Conservation (phyloP, 441 rosid genomes). For the Euphorbia celastroides region DNA sequence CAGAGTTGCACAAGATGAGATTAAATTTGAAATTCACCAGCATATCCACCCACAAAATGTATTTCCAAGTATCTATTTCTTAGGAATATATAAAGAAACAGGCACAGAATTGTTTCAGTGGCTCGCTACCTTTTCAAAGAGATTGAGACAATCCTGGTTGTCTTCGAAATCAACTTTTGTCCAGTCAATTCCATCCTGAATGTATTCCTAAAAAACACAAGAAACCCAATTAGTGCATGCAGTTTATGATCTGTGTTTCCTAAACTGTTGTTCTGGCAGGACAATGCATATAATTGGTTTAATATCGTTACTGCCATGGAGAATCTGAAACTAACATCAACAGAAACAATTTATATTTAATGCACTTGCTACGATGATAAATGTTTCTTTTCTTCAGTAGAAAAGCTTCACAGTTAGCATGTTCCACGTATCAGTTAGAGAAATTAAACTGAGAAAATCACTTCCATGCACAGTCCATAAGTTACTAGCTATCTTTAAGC, state of each 20-base stretch:
- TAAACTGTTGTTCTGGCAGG: not conserved
- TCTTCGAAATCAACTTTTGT: conserved; percentile 95
- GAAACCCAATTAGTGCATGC: conserved; percentile 4
- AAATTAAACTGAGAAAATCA: not conserved
- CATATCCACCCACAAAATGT: not conserved
- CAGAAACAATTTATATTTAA: not conserved
- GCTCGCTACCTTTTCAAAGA: conserved; percentile 81
- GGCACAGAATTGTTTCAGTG: not conserved
- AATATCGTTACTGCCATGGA: not conserved
- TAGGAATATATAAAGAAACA: not conserved
- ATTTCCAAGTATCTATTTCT: not conserved
- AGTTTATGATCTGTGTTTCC: not conserved
- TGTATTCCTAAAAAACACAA: conserved; percentile 63
- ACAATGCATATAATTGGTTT: not conserved
- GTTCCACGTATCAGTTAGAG: not conserved
- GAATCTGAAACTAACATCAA: not conserved
- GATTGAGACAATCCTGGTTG: conserved; percentile 96
- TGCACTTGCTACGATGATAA: not conserved
- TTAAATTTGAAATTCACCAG: conserved; percentile 5
- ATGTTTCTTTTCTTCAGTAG: not conserved
- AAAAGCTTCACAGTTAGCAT: not conserved
- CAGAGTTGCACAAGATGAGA: not conserved
- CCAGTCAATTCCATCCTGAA: conserved; percentile 99
- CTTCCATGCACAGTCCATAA: not conserved
- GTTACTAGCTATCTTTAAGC: not conserved